phyloP scores from a whole-genome alignment of 1,284 basidiomycete species.

The Naganishia sp. region DNA sequence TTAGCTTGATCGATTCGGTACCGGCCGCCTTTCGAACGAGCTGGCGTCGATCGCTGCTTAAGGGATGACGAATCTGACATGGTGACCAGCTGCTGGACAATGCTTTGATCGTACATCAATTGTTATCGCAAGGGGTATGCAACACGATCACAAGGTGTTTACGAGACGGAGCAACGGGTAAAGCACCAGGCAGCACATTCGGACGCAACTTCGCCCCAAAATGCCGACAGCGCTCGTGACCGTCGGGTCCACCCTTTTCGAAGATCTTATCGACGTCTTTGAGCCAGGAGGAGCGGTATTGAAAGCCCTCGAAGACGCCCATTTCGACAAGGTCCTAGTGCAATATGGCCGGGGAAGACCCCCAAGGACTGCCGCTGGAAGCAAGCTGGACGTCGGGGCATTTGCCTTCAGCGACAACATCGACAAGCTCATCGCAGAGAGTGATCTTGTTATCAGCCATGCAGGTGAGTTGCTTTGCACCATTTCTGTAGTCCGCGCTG shows the following conservation, averaged over 20 bases:
- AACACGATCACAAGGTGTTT: too few species aligned
- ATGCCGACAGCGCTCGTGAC: slow-evolving; percentile 66
- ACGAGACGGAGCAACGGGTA: too few species aligned
- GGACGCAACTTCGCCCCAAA: too few species aligned
- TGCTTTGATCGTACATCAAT: background rate
- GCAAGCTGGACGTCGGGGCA: slow-evolving; percentile 63
- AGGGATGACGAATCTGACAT: slow-evolving; percentile 12
- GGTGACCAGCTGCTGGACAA: too few species aligned
- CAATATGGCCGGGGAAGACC: slow-evolving; percentile 31
- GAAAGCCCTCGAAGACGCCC: slow-evolving; percentile 58
- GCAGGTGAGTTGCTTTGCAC: slow-evolving; percentile 65
- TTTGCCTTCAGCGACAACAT: slow-evolving; percentile 74
- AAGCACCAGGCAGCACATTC: too few species aligned
- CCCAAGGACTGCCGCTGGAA: slow-evolving; percentile 41
- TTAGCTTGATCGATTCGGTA: background rate
- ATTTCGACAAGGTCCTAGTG: slow-evolving; percentile 44
- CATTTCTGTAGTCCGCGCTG: background rate
- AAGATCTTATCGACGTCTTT: slow-evolving; percentile 68
- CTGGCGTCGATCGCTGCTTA: too few species aligned
- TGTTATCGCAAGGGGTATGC: background rate
- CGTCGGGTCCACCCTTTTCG: slow-evolving; percentile 85
- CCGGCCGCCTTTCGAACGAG: too few species aligned
- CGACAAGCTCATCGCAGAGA: slow-evolving; percentile 63
- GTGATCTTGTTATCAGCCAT: slow-evolving; percentile 85
- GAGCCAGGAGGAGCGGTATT: slow-evolving; percentile 53